These are phyloP conservation scores for Acorus calamus DNA, from an alignment of 106 monocot genomes.

Conservation along the genomic window DNA sequence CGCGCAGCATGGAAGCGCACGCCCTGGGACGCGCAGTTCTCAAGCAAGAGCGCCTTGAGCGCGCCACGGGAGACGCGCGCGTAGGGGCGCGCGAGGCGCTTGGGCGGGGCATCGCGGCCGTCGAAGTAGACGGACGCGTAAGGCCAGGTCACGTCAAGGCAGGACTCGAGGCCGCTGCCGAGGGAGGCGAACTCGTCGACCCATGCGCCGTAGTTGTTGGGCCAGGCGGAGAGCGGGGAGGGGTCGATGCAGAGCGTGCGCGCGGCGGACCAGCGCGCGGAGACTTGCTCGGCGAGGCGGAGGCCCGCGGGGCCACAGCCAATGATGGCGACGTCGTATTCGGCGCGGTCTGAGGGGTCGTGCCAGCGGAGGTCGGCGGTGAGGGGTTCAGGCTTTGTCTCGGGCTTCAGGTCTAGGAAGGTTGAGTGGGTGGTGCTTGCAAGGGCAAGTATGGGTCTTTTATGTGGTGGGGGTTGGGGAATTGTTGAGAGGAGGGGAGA, in stretches of 20 bases:
- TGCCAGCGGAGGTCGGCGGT: conserved; percentile 14
- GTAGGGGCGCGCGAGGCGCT: conserved; percentile 21
- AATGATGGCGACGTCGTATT: conserved; percentile 24
- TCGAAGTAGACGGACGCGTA: conserved; percentile 7
- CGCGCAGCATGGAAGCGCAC: conserved; percentile 21
- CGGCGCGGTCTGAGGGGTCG: conserved; percentile 7
- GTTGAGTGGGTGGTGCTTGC: neutral
- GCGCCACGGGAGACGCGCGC: conserved; percentile 8
- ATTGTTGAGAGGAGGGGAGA: too few species aligned
- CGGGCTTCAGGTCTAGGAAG: conserved; percentile 21
- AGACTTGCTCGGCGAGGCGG: conserved; percentile 19
- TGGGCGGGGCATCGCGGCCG: neutral
- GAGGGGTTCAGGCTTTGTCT: conserved; percentile 18
- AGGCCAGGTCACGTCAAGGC: conserved; percentile 19
- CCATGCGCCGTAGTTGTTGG: conserved; percentile 32
- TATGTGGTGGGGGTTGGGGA: too few species aligned
- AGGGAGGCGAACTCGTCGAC: conserved; percentile 21
- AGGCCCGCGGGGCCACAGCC: conserved; percentile 26
- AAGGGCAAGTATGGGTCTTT: too few species aligned
- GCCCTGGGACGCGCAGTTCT: conserved; percentile 15
- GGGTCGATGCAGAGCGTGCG: conserved; percentile 27
- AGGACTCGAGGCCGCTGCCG: conserved; percentile 5
- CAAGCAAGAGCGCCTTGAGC: conserved; percentile 16
- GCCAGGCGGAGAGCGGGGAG: conserved; percentile 16
- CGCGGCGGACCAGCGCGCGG: conserved; percentile 3